These are phyloP conservation scores for Rosa rugosa DNA, from an alignment of 306 rosid species.

Conservation along the genomic window DNA sequence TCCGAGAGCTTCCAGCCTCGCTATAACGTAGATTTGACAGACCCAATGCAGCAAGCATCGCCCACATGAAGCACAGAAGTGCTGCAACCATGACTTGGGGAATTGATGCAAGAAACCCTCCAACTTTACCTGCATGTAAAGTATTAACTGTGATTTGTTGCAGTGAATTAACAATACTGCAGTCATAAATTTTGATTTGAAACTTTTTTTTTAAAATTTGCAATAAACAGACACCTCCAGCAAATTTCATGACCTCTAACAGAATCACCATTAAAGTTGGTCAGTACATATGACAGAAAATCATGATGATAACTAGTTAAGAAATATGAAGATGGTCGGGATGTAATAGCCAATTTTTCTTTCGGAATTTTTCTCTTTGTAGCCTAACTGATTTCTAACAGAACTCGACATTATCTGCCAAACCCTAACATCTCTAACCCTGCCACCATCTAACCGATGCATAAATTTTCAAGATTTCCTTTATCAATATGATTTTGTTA, in stretches of 20 bases:
- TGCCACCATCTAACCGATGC: not conserved
- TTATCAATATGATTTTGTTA: not conserved
- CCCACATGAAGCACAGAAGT: conserved; percentile 98
- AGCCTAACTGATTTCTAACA: not conserved
- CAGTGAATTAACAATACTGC: not conserved
- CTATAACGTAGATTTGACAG: conserved; percentile 96
- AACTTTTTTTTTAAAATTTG: not conserved
- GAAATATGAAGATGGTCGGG: not conserved
- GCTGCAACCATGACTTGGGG: conserved; percentile 98
- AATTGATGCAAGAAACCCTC: conserved; percentile 95
- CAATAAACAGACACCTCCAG: not conserved
- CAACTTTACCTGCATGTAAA: conserved; percentile 75
- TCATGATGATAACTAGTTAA: not conserved
- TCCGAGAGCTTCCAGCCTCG: conserved; percentile 99
- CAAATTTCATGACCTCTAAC: not conserved
- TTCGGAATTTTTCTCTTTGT: not conserved
- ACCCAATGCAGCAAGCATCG: conserved; percentile 93
- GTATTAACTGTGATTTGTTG: not conserved
- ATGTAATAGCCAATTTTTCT: not conserved
- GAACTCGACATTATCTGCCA: not conserved
- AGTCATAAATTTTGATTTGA: not conserved
- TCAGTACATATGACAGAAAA: not conserved
- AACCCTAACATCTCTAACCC: not conserved
- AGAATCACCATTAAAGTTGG: not conserved
- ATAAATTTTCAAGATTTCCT: not conserved